phyloP scores from a whole-genome alignment of 495 filamentous ascomycete genomes.

The Podospora pseudoanserina region DNA sequence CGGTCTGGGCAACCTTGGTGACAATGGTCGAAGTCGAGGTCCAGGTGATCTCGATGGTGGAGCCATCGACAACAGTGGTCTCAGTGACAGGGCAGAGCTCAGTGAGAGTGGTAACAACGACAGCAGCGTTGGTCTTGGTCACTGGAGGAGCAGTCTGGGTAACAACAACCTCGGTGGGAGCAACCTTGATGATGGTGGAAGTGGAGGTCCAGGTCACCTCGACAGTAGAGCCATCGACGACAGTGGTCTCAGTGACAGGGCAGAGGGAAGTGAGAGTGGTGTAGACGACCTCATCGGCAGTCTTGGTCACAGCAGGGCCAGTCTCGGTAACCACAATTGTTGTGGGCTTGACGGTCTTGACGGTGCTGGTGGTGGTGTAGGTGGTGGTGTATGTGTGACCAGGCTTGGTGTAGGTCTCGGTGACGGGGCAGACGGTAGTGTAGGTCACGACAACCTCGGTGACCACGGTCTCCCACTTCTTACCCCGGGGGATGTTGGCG shows the following conservation, averaged over 20 bases:
- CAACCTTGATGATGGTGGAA: conserved; percentile 30
- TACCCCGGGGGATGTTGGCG: conserved; percentile 24
- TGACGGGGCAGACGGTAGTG: conserved; percentile 41
- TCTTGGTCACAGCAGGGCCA: conserved; percentile 27
- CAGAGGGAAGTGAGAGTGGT: conserved; percentile 41
- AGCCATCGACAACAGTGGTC: conserved; percentile 41
- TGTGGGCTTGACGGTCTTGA: conserved; percentile 29
- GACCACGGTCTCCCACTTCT: conserved; percentile 30
- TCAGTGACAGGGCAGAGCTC: conserved; percentile 42
- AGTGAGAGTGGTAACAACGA: conserved; percentile 40
- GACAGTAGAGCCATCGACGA: conserved; percentile 39
- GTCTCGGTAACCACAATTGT: conserved; percentile 25
- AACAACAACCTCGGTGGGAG: conserved; percentile 30
- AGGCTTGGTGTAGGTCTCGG: conserved; percentile 37
- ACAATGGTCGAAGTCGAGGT: conserved; percentile 40
- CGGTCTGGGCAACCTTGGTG: conserved; percentile 23
- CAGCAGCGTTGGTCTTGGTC: conserved; percentile 35
- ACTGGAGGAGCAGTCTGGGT: conserved; percentile 36
- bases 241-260: conserved; percentile 44
- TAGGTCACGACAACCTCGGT: conserved; percentile 43
- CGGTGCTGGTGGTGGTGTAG: conserved; percentile 45
- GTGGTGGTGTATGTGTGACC: conserved; percentile 41
- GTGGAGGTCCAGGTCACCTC: conserved; percentile 44
- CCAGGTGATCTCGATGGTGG: conserved; percentile 41
- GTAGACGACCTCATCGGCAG: conserved; percentile 26